These are phyloP conservation scores for Oemleria cerasiformis DNA, from an alignment of 306 rosid genomes.

Conservation along the genomic window DNA sequence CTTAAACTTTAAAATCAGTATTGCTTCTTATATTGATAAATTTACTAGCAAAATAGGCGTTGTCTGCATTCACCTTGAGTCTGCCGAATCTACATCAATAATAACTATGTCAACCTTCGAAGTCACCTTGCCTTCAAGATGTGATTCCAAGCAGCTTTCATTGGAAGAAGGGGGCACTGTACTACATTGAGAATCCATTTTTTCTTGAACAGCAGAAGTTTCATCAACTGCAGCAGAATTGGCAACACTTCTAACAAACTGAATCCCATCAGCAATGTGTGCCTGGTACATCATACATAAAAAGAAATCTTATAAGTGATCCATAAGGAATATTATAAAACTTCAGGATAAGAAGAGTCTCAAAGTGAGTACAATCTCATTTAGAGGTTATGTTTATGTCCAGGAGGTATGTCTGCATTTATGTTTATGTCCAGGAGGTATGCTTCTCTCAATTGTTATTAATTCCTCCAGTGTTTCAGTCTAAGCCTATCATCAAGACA, in stretches of 20 bases:
- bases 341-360: constrained; percentile 2
- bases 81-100: constrained; percentile 89
- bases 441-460: background rate
- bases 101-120: constrained; percentile 66
- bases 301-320: background rate
- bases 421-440: background rate
- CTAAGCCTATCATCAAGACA: background rate
- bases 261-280: constrained; percentile 84
- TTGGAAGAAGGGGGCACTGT: constrained; percentile 28
- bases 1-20: background rate
- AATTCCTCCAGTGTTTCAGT: background rate
- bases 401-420: background rate
- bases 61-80: constrained; percentile 59
- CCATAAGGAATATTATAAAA: background rate
- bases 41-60: constrained; percentile 5
- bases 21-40: constrained; percentile 12
- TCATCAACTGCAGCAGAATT: constrained; percentile 27
- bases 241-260: constrained; percentile 51
- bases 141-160: constrained; percentile 32
- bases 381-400: background rate
- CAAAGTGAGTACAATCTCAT: background rate
- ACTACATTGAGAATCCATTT: constrained; percentile 15
- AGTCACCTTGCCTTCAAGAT: constrained; percentile 28
- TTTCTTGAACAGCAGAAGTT: constrained; percentile 21
- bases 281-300: constrained; percentile 62